These are phyloP conservation scores for Begonia peltatifolia DNA, from an alignment of 306 rosid genomes.

Conservation along the genomic window DNA sequence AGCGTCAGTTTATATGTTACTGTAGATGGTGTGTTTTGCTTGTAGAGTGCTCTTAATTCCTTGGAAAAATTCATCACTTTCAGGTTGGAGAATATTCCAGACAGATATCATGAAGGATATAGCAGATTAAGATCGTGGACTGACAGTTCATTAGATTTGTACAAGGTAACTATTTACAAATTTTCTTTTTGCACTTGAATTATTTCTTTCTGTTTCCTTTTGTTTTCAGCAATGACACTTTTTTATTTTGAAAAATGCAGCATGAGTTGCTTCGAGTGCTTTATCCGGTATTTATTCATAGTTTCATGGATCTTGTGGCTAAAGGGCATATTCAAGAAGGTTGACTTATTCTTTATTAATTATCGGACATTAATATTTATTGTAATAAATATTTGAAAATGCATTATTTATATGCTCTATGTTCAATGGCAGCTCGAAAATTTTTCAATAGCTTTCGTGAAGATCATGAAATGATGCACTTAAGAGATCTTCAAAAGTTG, in stretches of 20 bases:
- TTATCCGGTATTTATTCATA: slow-evolving; percentile 87
- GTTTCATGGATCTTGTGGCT: slow-evolving; percentile 96
- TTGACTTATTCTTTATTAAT: not conserved
- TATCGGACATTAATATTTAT: no score
- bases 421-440: slow-evolving; percentile 43
- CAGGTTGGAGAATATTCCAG: slow-evolving; percentile 49
- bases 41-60: not conserved
- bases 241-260: slow-evolving; percentile 29
- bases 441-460: slow-evolving; percentile 72
- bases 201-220: no score
- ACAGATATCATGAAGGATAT: slow-evolving; percentile 64
- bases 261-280: slow-evolving; percentile 93
- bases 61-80: no score
- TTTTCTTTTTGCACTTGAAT: no score
- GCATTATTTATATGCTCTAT: slow-evolving; percentile 9
- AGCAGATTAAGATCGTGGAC: slow-evolving; percentile 83
- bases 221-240: no score
- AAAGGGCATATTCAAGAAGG: slow-evolving; percentile 94
- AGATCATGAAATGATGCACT: slow-evolving; percentile 77
- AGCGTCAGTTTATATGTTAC: no score
- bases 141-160: slow-evolving; percentile 58
- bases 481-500: slow-evolving; percentile 68
- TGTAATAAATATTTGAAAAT: not conserved
- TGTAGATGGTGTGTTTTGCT: no score
- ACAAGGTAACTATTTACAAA: slow-evolving; percentile 34